Conservation (phyloP, 345 rosid species). For the Acer saccharum region DNA sequence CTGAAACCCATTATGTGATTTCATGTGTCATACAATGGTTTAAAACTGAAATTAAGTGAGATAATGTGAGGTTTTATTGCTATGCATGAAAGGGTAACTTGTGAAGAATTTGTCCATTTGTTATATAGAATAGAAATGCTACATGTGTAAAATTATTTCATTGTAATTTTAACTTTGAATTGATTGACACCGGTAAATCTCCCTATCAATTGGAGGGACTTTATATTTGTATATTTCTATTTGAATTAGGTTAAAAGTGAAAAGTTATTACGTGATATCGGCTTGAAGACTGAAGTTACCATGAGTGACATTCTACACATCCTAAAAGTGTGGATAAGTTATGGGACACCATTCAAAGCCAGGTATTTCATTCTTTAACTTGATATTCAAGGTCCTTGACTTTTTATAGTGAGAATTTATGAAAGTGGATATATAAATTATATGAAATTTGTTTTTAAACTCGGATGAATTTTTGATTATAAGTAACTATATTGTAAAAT, state of each 20-base stretch:
- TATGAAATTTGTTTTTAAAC: no score
- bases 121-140: background rate
- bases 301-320: constrained; percentile 59
- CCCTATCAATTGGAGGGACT: background rate
- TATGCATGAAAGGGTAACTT: background rate
- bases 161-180: background rate
- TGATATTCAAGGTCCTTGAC: background rate
- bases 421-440: no score
- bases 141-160: background rate
- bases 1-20: background rate
- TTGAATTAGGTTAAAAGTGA: constrained; percentile 66
- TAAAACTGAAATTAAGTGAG: background rate
- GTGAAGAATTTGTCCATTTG: background rate
- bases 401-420: no score
- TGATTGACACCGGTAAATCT: background rate
- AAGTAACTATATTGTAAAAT: no score
- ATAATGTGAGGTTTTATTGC: background rate
- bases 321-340: constrained; percentile 57
- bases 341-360: constrained; percentile 55
- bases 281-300: constrained; percentile 73
- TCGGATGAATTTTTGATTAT: no score
- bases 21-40: background rate
- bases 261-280: constrained; percentile 59
- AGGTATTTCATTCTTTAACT: constrained; percentile 47
- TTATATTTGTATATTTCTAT: constrained; percentile 20